Percentiles rank a stretch among this genome's conserved stretches.
Evolutionary conservation across 768 basidiomycete species (phyloP).

Genomic region (Symmetrospora coprosmae): DNA sequence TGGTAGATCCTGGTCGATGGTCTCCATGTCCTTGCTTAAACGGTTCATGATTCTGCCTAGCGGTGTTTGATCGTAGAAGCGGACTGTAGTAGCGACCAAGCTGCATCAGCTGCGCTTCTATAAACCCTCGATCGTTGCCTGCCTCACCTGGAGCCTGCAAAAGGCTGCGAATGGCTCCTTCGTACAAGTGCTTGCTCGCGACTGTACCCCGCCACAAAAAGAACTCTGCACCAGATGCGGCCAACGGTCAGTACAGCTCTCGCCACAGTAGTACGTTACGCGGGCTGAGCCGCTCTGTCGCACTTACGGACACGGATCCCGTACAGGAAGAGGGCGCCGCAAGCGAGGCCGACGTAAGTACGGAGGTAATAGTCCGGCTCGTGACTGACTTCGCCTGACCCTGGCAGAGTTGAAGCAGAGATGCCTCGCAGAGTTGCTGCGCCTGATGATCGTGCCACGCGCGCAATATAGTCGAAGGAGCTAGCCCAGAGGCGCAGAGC

Average conservation of each 20-base stretch:
- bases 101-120: too few species aligned
- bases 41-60: constrained; percentile 40
- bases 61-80: constrained; percentile 32
- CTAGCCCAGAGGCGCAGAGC: constrained; percentile 17
- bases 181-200: constrained; percentile 33
- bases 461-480: constrained; percentile 3
- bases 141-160: constrained; percentile 33
- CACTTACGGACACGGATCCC: constrained; percentile 24
- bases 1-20: constrained; percentile 36
- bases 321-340: constrained; percentile 30
- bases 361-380: constrained; percentile 31
- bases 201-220: constrained; percentile 24
- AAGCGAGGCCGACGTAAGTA: constrained; percentile 32
- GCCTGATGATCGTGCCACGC: not conserved
- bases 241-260: not conserved
- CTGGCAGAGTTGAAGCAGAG: too few species aligned
- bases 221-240: not conserved
- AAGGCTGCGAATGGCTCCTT: constrained; percentile 34
- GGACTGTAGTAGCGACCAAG: not conserved
- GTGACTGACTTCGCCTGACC: constrained; percentile 17
- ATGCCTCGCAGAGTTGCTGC: too few species aligned
- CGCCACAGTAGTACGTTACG: not conserved
- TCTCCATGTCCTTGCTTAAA: constrained; percentile 38
- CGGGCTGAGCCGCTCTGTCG: too few species aligned
- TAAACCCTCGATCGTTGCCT: not conserved